Conservation (phyloP, 139 green algal species). For the Auxenochlorella protothecoides region DNA sequence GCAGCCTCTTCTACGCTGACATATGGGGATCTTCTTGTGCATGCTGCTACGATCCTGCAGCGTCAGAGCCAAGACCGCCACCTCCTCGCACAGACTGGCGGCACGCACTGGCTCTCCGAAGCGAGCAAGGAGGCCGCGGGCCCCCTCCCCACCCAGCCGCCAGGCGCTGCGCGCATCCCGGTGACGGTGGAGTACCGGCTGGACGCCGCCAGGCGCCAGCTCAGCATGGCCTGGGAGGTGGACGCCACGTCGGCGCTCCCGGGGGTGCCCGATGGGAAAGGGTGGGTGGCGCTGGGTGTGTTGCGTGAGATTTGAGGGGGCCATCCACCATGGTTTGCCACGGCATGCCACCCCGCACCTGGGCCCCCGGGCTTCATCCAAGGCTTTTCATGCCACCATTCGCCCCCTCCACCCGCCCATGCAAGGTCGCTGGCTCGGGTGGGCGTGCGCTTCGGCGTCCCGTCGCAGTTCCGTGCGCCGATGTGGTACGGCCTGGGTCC, state of each 20-base stretch:
- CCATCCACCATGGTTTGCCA: too few species aligned
- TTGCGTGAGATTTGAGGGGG: too few species aligned
- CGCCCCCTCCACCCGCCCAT: background rate
- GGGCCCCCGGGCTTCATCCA: too few species aligned
- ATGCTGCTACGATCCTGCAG: too few species aligned
- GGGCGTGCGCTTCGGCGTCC: conserved; percentile 42
- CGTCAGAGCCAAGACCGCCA: too few species aligned
- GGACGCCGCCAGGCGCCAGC: background rate
- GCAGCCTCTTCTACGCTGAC: too few species aligned
- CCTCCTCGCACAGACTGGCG: conserved; percentile 28
- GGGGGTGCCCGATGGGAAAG: conserved; percentile 1
- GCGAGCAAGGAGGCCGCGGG: background rate
- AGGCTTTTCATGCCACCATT: too few species aligned
- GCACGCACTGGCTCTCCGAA: conserved; percentile 51
- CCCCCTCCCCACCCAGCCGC: background rate
- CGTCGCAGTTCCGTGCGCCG: conserved; percentile 9
- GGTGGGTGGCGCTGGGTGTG: too few species aligned
- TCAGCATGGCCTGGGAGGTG: conserved; percentile 45
- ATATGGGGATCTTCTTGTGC: too few species aligned
- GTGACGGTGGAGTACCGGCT: conserved; percentile 38
- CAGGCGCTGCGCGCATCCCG: conserved; percentile 22
- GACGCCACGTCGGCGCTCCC: conserved; percentile 53
- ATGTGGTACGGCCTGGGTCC: conserved; percentile 75
- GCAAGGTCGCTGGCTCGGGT: conserved; percentile 55
- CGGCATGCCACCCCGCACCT: too few species aligned